Base-by-base conservation (phyloP, 2,329 filamentous ascomycete genomes). In the Raffaelea ambrosiae region DNA sequence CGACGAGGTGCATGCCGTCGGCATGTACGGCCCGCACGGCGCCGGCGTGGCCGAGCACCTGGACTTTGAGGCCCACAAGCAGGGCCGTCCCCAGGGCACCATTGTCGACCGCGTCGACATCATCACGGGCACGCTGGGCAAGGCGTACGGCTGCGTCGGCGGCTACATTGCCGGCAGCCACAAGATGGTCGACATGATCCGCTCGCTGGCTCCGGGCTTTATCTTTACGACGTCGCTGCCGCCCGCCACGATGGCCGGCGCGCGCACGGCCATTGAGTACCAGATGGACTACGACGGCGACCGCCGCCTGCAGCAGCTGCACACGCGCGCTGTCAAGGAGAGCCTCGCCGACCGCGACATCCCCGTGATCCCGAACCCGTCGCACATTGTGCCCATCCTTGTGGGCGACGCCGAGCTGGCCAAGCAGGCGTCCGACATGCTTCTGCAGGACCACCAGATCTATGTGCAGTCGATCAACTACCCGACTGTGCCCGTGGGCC, bases 391-490 rank as follows among this genome's bases (percentile, higher is more conserved):
- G 46, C 93, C 93, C 4, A 79, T 97, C 47, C 77, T 98, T 13
- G 91, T 98, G 44, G 93, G 93, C 50, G 93, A 95, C 60, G 93
- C 93, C 42, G 90, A 93, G 67, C 72, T 94, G 38, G 93, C 93
- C 51, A 96, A 93, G 74, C 76, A 84, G 58, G 93, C 93, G 8
- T 95, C 88, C 21, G 93, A 98, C 63, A 81, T 95, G 72, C 81
- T 98, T 20, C 78, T 98, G 14, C 82, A 86, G 56, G 85, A 95
- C 56, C 86, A 95, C 72, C 80, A 83, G 52, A 96, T 98, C 63
- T 98, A 98, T 63, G 93, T 98, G 22, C 93, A 98, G 70, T 89
- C 88, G 48, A 97, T 98, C 77, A 98, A 98, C 72, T 97, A 97
- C 69, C 93, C 93, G 2, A 98, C 93, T 45, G 93, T 98, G 3